Evolutionary conservation across 2,329 filamentous ascomycete species (phyloP).

Genomic region (Annulohypoxylon truncatum): DNA sequence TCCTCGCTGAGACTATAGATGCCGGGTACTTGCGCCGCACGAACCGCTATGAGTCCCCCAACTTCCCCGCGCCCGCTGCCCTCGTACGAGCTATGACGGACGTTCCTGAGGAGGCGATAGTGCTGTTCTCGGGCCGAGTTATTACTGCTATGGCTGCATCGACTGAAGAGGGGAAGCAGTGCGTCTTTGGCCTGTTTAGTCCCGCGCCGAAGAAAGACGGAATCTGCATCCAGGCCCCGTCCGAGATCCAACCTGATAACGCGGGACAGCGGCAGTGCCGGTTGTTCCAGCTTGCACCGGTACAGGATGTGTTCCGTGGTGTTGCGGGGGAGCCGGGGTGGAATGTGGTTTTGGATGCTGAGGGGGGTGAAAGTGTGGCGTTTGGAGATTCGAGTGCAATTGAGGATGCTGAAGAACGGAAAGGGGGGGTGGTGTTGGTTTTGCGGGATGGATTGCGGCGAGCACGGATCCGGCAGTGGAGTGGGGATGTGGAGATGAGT

Average conservation of each 20-base stretch:
- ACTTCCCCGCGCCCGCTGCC: background rate
- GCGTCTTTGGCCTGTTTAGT: constrained; percentile 23
- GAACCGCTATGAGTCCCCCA: background rate
- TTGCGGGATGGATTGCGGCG: constrained; percentile 12
- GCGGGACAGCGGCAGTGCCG: constrained; percentile 3
- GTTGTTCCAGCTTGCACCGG: constrained; percentile 26
- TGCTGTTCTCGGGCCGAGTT: constrained; percentile 15
- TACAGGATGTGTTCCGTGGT: constrained; percentile 25
- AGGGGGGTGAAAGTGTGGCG: constrained; percentile 3
- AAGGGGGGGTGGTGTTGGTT: constrained; percentile 2
- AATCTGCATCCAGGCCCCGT: background rate
- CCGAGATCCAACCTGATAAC: background rate
- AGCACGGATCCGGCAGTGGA: constrained; percentile 10
- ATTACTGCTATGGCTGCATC: no score
- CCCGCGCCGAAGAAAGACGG: constrained; percentile 20
- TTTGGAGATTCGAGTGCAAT: constrained; percentile 5
- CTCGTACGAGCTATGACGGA: constrained; percentile 1
- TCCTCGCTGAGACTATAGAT: constrained; percentile 10
- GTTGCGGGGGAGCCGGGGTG: constrained; percentile 12
- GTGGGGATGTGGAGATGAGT: background rate
- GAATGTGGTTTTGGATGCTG: background rate
- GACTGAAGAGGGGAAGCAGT: background rate
- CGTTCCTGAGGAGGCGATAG: constrained; percentile 18
- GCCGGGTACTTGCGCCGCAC: background rate
- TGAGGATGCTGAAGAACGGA: background rate